Evolutionary conservation across 768 basidiomycete genomes (phyloP), one percentile per base, ranked within the genome.

Genomic region (Chalciporus pseudorubinellus): DNA sequence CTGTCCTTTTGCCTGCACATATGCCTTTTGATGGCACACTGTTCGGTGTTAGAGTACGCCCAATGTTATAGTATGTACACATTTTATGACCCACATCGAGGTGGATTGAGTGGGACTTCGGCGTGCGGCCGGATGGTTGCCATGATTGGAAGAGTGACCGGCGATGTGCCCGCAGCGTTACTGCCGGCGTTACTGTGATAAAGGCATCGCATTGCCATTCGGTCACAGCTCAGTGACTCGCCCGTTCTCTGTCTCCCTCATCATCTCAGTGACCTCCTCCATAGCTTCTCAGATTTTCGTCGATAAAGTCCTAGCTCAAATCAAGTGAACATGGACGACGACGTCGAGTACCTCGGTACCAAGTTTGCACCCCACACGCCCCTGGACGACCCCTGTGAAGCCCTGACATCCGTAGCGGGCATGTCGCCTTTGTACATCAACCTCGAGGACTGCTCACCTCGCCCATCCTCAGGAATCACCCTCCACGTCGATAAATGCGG

Each of bases 261-360:
- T 39, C 44, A 54, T 39, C 48, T 26, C 42, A 24, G 26, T 28
- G 34, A 24, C 44, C 9, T 29, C n/a, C 34, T 46, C 40, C 20
- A n/a, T 6, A 43, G 6, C 44, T 31, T 29, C 21, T 31, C 39
- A 18, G 44, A 56, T 55, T 48, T 46, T 19, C 11, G 42, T 44
- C 42, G 46, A 56, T 50, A 51, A 38, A 43, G n/a, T 46, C 22
- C 24, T 16, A 39, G 28, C 8, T 52, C 16, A 19, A 40, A 28
- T 54, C 52, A 22, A 21, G 41, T 44, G 19, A 63, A 67, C 68
- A 67, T 75, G 68, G 82, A 84, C 69, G 82, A 84, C 65, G 82
- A 81, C 53, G 81, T 85, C 59, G 72, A 83, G 58, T 85, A 78
- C 59, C 66, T 85, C 36, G 83, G 83, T 21, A 75, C 72, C 24